Conservation (phyloP, 2,329 filamentous ascomycete species). For the Colletotrichum cordylinicola region DNA sequence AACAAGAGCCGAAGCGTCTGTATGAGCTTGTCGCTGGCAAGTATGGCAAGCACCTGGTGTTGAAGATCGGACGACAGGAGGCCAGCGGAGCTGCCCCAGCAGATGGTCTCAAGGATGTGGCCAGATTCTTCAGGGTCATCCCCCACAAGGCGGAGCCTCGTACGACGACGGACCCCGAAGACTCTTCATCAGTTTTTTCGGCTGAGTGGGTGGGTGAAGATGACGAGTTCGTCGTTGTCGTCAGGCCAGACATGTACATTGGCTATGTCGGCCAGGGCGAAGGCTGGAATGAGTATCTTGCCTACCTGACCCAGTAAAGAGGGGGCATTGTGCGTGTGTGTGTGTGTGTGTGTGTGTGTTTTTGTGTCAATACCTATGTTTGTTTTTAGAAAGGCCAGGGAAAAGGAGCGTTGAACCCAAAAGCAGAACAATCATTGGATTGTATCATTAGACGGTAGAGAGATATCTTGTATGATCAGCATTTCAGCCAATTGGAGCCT, state of each 20-base stretch:
- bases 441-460: neutral
- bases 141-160: neutral
- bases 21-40: constrained; percentile 31
- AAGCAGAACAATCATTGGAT: neutral
- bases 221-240: constrained; percentile 36
- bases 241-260: constrained; percentile 47
- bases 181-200: constrained; percentile 25
- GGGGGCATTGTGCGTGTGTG: neutral
- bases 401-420: neutral
- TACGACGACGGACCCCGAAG: neutral
- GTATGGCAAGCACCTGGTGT: constrained; percentile 37
- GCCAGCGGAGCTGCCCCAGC: neutral
- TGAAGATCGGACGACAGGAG: constrained; percentile 24
- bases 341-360: neutral
- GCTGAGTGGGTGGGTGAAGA: constrained; percentile 33
- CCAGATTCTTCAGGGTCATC: constrained; percentile 14
- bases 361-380: neutral
- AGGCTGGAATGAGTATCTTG: constrained; percentile 33
- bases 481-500: neutral
- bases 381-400: neutral
- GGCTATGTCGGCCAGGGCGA: constrained; percentile 35
- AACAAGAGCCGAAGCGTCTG: constrained; percentile 27
- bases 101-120: neutral
- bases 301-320: constrained; percentile 11
- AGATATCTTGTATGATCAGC: neutral